These are phyloP conservation scores for Harringtonia lauricola DNA, from an alignment of 2,329 filamentous ascomycete species.

Conservation along the genomic window DNA sequence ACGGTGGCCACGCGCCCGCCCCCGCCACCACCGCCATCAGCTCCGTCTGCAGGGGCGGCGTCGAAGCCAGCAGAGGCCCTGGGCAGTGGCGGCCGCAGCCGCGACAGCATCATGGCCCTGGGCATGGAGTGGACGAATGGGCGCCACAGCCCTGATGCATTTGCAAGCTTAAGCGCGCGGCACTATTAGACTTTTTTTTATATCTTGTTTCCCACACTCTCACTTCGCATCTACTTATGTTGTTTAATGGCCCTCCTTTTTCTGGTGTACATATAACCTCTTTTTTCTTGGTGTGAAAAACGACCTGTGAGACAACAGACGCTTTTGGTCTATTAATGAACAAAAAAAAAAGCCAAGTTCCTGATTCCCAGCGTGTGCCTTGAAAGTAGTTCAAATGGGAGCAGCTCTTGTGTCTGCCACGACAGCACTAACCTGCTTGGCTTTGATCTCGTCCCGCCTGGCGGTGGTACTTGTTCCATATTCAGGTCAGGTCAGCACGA, in stretches of 20 bases:
- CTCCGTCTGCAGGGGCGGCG: constrained; percentile 6
- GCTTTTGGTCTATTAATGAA: too few species aligned
- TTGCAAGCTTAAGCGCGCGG: constrained; percentile 61
- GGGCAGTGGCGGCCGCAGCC: constrained; percentile 42
- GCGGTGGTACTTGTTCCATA: too few species aligned
- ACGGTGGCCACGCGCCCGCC: constrained; percentile 1
- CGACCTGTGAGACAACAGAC: too few species aligned
- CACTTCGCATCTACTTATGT: neutral
- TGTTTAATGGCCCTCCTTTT: neutral
- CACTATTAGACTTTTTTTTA: too few species aligned
- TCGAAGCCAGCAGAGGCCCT: constrained; percentile 6
- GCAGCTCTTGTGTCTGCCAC: too few species aligned
- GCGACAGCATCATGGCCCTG: constrained; percentile 61
- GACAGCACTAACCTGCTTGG: too few species aligned
- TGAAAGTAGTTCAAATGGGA: too few species aligned
- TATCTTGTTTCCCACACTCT: too few species aligned
- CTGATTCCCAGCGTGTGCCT: too few species aligned
- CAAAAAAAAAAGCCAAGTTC: too few species aligned
- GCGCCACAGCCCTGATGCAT: constrained; percentile 69
- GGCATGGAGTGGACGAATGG: constrained; percentile 57
- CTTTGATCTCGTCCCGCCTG: too few species aligned
- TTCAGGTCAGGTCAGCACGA: too few species aligned
- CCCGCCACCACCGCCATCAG: constrained; percentile 7
- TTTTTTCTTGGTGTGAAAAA: neutral
- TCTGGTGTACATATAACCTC: neutral